Percentiles rank a stretch among this genome's conserved stretches.
phyloP scores from a whole-genome alignment of 1,139 yeast species.

The Scheffersomyces titani region DNA sequence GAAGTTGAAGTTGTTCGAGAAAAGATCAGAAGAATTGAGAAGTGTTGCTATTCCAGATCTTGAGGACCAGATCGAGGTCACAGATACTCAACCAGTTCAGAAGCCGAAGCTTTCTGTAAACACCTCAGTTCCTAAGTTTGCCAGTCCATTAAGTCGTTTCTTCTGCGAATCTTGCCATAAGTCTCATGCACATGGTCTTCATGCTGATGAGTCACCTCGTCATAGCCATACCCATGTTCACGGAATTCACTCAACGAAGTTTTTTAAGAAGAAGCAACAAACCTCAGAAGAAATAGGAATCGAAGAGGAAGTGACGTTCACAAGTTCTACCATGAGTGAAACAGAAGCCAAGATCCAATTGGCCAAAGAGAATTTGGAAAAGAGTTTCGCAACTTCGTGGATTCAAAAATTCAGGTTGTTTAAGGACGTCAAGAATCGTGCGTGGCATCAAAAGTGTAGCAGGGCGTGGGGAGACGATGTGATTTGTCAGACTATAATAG shows the following conservation, averaged over 20 bases:
- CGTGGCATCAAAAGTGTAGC: slow-evolving; percentile 28
- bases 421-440: slow-evolving; percentile 22
- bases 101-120: neutral
- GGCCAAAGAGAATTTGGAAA: slow-evolving; percentile 38
- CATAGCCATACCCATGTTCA: slow-evolving; percentile 1
- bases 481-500: slow-evolving; percentile 28
- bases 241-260: neutral
- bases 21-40: slow-evolving; percentile 15
- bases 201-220: neutral
- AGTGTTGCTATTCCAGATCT: slow-evolving; percentile 12
- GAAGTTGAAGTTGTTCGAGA: slow-evolving; percentile 32
- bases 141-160: slow-evolving; percentile 12
- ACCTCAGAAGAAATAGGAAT: slow-evolving; percentile 6
- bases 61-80: slow-evolving; percentile 14
- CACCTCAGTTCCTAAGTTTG: slow-evolving; percentile 5
- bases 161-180: neutral
- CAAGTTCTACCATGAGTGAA: slow-evolving; percentile 17
- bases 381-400: slow-evolving; percentile 73
- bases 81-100: slow-evolving; percentile 4
- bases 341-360: slow-evolving; percentile 30
- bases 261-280: neutral
- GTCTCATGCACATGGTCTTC: neutral
- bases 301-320: slow-evolving; percentile 3
- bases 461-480: slow-evolving; percentile 40
- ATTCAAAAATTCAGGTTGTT: slow-evolving; percentile 38